Evolutionary conservation across 1,139 yeast genomes (phyloP), one percentile per base, ranked within the genome.

Genomic region (Taphrina populina): DNA sequence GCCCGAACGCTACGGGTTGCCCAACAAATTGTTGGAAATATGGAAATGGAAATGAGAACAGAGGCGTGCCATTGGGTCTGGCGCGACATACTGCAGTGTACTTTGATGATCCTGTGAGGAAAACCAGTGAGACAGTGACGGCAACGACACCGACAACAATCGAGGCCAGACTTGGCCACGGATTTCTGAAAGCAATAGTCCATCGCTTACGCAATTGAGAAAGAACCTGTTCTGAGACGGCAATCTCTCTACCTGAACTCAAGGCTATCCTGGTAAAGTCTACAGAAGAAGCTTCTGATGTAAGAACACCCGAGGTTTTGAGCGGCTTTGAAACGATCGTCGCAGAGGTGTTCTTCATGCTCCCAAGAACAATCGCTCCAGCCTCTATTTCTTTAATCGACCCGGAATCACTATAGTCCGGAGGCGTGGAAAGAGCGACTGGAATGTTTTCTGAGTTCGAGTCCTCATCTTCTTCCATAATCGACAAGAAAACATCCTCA

Each of bases 401-500:
- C 5, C 34, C 45, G 7, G 13, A 11, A 27, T 7, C 30, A 26
- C 34, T 19, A 10, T 26, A 24, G 15, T 32, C 34, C 10, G 45
- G 45, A 10, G 17, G 34, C 4, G 32, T 27, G 11, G 45, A 40
- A 7, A 27, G 34, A 10, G 15, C 34, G 30, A 40, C 6, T 3
- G 46, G 35, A 1, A 26, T 10, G 7, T 41, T 35, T n/a, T 41
- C 46, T 27, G 33, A n/a, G 19, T 30, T 32, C 1, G 36, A 27
- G 17, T n/a, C 19, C 54, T 68, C 71, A 27, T 68, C 70, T n/a
- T 63, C 65, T 10, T 63, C 66, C 5, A 71, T 71, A 21, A 70
- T 62, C 21, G 63, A 61, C 45, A 70, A 57, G 59, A 70, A 70
- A 15, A 69, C 73, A 46, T 66, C 69, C 57, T 70, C 73, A 35